Evolutionary conservation across 2,329 filamentous ascomycete species (phyloP), one percentile per base, ranked within the genome.

Genomic region (Knoxdaviesia proteae): DNA sequence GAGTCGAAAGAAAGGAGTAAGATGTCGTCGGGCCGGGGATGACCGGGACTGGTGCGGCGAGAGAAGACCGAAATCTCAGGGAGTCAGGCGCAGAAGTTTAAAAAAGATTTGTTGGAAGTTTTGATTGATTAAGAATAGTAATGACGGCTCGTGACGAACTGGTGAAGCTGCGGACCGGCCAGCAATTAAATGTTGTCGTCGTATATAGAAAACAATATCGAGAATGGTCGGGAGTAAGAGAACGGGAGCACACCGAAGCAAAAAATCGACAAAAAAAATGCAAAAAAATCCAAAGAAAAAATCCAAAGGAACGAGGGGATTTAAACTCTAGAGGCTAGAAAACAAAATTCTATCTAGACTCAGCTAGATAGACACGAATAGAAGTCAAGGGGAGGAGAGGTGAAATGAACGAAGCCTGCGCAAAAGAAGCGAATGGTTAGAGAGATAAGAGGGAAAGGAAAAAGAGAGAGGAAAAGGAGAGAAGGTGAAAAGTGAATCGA

Each of bases 201-300:
- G 20, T 20, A 20, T 20, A 20, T 20, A 20, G 2, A 20, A 20
- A 20, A 20, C 3, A 3, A 20, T 20, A 20, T 20, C 20, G 20
- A 20, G 20, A 20, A 20, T 20, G 2, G 20, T 20, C 20, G 20
- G 20, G 20, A 20, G 20, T 20, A 20, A 20, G 20, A 20, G 20
- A 20, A 20, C 20, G 20, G 20, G 2, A 20, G 20, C 20, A 20
- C 20, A 20, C 20, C 39, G 42, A 50, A 45, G 38, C 47, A 51
- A 44, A 46, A 43, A 42, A 36, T 29, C 42, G 45, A 42, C 44
- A 44, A 44, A 40, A 46, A 39, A 43, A 45, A 44, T 47, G 34
- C 37, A 47, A 40, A 36, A 47, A 47, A 45, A 47, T 43, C 47
- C 44, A 34, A 39, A 11, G 32, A 32, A 31, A 43, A 34, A 40